Evolutionary conservation across 2,329 filamentous ascomycete genomes (phyloP).

Genomic region (Lithohypha guttulata): DNA sequence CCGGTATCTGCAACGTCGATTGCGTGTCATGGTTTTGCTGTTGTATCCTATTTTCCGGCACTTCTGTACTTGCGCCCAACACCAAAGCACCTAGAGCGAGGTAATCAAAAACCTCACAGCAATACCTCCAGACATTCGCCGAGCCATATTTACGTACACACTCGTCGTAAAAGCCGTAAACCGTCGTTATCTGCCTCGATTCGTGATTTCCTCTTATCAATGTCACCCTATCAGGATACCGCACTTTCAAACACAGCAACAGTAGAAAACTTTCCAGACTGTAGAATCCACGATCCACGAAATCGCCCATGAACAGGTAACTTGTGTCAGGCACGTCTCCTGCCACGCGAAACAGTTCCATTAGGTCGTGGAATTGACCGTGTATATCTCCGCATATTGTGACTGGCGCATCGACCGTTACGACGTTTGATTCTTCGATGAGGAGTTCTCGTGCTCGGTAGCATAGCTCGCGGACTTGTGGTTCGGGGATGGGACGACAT

Average conservation of each 20-base stretch:
- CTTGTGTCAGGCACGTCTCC: conserved; percentile 92
- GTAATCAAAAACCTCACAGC: conserved; percentile 97
- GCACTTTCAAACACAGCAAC: conserved; percentile 88
- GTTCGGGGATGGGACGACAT: conserved; percentile 90
- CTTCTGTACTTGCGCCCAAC: conserved; percentile 63
- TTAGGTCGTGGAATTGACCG: conserved; percentile 90
- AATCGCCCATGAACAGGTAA: conserved; percentile 97
- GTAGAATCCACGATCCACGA: conserved; percentile 96
- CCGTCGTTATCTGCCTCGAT: conserved; percentile 89
- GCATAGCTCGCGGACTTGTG: conserved; percentile 90
- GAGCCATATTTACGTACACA: conserved; percentile 92
- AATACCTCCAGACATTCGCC: conserved; percentile 94
- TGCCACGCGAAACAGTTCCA: conserved; percentile 91
- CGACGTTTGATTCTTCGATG: conserved; percentile 95
- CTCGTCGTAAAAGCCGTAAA: conserved; percentile 98
- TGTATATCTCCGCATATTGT: conserved; percentile 98
- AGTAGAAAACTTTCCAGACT: conserved; percentile 94
- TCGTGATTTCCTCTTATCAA: conserved; percentile 70
- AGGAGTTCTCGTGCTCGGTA: conserved; percentile 93
- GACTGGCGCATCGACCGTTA: conserved; percentile 86
- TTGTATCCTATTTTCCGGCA: conserved; percentile 49
- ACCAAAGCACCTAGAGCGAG: conserved; percentile 82
- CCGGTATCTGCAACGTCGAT: conserved; percentile 43
- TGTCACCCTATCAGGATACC: conserved; percentile 94
- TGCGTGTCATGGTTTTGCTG: conserved; percentile 28